phyloP scores from a whole-genome alignment of 2,329 filamentous ascomycete genomes.

The Penicillium sp. region DNA sequence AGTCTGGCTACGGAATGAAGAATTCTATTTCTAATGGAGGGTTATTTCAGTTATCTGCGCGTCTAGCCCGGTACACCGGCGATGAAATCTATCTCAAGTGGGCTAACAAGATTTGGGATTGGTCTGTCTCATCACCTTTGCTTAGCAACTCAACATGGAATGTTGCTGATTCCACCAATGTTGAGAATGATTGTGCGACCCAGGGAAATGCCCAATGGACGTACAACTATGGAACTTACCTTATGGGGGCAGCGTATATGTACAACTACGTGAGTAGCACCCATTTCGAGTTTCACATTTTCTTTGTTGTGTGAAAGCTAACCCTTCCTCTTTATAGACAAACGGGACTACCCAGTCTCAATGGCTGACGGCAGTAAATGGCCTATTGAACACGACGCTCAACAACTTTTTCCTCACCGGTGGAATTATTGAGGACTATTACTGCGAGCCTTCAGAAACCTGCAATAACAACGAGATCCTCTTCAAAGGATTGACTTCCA shows the following conservation, averaged over 20 bases:
- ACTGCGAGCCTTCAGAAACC: constrained; percentile 60
- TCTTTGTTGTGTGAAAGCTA: neutral
- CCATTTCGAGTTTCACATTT: neutral
- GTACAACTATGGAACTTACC: constrained; percentile 62
- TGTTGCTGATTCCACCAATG: constrained; percentile 12
- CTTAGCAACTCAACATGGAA: constrained; percentile 16
- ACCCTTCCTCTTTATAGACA: constrained; percentile 33
- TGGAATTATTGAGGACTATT: constrained; percentile 51
- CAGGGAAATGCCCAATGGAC: constrained; percentile 65
- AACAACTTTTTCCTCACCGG: constrained; percentile 43
- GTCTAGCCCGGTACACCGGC: constrained; percentile 13
- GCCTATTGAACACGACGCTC: constrained; percentile 56
- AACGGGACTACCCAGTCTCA: constrained; percentile 47
- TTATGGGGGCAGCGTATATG: constrained; percentile 64
- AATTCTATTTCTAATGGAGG: constrained; percentile 17
- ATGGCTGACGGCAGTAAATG: constrained; percentile 59
- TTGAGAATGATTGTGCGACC: constrained; percentile 56
- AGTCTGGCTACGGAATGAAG: constrained; percentile 13
- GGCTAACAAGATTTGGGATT: constrained; percentile 21
- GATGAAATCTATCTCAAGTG: constrained; percentile 12
- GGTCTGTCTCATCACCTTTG: constrained; percentile 8
- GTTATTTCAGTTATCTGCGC: constrained; percentile 15
- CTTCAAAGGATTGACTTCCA: constrained; percentile 71
- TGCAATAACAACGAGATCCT: constrained; percentile 60
- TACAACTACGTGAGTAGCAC: constrained; percentile 57